These are phyloP conservation scores for Dispira simplex DNA, from an alignment of 192 early-diverging fungal species.

Conservation along the genomic window DNA sequence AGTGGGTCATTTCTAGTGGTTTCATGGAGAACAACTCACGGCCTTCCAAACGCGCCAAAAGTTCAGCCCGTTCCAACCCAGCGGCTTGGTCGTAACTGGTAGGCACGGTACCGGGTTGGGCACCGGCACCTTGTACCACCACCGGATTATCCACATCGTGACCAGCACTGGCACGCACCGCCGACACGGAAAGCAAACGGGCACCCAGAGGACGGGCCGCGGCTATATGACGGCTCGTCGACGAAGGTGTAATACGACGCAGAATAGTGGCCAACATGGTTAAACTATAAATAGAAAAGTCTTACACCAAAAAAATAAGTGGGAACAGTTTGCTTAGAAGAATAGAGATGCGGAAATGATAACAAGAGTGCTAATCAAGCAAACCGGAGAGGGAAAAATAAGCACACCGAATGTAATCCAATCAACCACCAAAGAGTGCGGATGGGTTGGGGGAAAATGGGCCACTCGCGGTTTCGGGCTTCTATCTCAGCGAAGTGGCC, in stretches of 20 bases:
- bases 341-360: neutral
- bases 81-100: slow-evolving; percentile 82
- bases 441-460: too few relatives aligned
- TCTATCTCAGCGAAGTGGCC: too few relatives aligned
- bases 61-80: slow-evolving; percentile 83
- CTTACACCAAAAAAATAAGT: neutral
- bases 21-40: slow-evolving; percentile 80
- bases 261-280: too few relatives aligned
- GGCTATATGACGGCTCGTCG: too few relatives aligned
- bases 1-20: slow-evolving; percentile 52
- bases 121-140: slow-evolving; percentile 37
- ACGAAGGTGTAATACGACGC: too few relatives aligned
- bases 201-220: neutral
- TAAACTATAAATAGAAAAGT: neutral
- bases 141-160: slow-evolving; percentile 9
- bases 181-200: too few relatives aligned
- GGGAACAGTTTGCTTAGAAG: neutral
- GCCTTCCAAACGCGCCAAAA: slow-evolving; percentile 67
- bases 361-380: too few relatives aligned
- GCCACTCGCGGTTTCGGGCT: neutral
- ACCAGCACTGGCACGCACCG: too few relatives aligned
- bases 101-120: slow-evolving; percentile 49
- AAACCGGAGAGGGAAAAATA: too few relatives aligned
- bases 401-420: too few relatives aligned
- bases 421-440: too few relatives aligned